phyloP scores from a whole-genome alignment of 2,329 filamentous ascomycete species.

The Clonostachys byssicola region DNA sequence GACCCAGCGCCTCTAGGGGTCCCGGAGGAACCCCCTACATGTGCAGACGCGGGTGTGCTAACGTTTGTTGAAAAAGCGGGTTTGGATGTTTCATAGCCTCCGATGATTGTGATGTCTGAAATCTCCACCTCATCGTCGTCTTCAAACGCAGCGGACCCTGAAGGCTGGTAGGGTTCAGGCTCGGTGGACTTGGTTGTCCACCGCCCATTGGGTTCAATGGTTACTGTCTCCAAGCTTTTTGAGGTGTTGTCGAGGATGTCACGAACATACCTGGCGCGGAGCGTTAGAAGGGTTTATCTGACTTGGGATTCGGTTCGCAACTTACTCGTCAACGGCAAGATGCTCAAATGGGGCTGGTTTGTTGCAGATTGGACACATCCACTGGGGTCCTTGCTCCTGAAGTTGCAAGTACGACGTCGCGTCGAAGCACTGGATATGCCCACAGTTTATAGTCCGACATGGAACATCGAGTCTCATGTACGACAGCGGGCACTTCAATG shows the following conservation, averaged over 20 bases:
- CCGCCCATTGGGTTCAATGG: conserved; percentile 79
- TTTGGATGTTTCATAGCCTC: conserved; percentile 28
- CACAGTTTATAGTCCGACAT: conserved; percentile 74
- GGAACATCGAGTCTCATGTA: conserved; percentile 78
- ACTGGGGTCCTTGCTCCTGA: conserved; percentile 94
- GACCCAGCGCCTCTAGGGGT: conserved; percentile 25
- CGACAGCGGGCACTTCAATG: conserved; percentile 87
- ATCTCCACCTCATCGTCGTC: conserved; percentile 49
- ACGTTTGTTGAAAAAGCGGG: conserved; percentile 22
- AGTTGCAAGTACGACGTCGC: conserved; percentile 87
- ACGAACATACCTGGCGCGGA: conserved; percentile 64
- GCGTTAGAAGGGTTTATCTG: conserved; percentile 7
- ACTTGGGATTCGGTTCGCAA: conserved; percentile 5
- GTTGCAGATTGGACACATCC: conserved; percentile 93
- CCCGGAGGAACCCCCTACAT: conserved; percentile 24
- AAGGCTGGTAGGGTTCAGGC: background rate
- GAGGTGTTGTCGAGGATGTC: conserved; percentile 78
- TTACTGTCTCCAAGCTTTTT: conserved; percentile 74
- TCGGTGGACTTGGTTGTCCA: conserved; percentile 54
- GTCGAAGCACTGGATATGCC: conserved; percentile 93
- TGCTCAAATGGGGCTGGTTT: conserved; percentile 76
- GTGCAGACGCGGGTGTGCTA: conserved; percentile 30
- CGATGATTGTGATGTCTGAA: conserved; percentile 32
- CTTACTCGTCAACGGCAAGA: conserved; percentile 82
- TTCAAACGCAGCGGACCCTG: conserved; percentile 11